Evolutionary conservation across 116 monocot species (phyloP), one percentile per base, ranked within the genome.

Genomic region (Cymodocea nodosa): DNA sequence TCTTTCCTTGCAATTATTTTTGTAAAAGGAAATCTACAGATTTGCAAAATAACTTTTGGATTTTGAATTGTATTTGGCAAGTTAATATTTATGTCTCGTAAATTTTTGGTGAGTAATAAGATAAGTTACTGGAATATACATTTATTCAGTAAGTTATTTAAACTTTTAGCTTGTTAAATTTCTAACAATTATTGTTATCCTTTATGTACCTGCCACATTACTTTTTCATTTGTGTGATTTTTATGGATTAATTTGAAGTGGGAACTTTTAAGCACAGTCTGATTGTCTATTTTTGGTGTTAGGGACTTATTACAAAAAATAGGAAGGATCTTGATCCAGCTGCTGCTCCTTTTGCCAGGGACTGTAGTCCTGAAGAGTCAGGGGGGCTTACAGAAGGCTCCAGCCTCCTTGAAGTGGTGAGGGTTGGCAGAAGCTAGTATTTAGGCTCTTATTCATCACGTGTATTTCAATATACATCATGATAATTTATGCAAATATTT

Each of bases 401-500:
- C 73, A 68, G 62, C 64, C 92, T 98, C 34, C 73, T 98, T 58
- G 92, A 98, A 92, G 98, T 98, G 81, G 98, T 89, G 86, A 70
- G 67, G 20, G 5, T 53, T 67, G 15, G 0, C 5, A 63, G 40
- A 22, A 25, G 25, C 35, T 30, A 37, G 30, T 52, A 40, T 66
- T 19, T 35, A 60, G 25, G 11, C 37, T 62, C 36, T 37, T 49
- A 22, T 65, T 65, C 24, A 18, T 18, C 3, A 54, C 54, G 15
- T 54, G 4, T 54, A 12, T 54, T 15, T 16, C 20, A 54, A 5
- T 54, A 5, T 54, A 54, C 16, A 1, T 20, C 54, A 54, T 54
- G 6, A 44, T 44, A 11, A 44, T 44, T 44, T 44, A 2, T 44
- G 11, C 44, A 44, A 44, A 44, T 44, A 44, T 44, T 44, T 57